Evolutionary conservation across 2,329 filamentous ascomycete species (phyloP), one percentile per base, ranked within the genome.

Genomic region (Xylariaceae sp.): DNA sequence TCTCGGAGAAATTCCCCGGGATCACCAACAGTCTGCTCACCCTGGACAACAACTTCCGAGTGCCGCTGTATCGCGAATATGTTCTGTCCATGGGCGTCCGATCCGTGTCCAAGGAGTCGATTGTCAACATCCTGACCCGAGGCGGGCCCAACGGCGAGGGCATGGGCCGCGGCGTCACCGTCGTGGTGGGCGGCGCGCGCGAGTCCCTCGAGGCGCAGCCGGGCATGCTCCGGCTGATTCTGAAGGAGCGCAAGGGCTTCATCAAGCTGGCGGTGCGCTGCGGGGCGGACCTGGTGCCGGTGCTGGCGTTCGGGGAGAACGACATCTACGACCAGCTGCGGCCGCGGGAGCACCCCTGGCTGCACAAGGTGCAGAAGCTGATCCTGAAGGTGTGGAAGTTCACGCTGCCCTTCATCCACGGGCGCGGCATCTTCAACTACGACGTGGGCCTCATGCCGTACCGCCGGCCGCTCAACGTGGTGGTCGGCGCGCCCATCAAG

Each of bases 381-480:
- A 66, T 93, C 36, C 90, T 96, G 61, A 83, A 82, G 47, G 67
- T 83, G 5, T 78, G 93, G 68, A 93, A 93, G 32, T 98, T 95
- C 51, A 96, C 92, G 0, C 71, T 96, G 9, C 89, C 92, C 1
- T 72, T 94, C 18, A 83, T 95, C 50, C 88, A 94, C 57, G 90
- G 89, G 3, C 67, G 89, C 17, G 90, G 90, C 10, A 80, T 96
- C 25, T 94, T 96, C 64, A 98, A 98, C 59, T 96, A 98, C 55
- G 92, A 98, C 57, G 86, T 95, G 11, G 92, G 92, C 4, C 65
- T 96, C 50, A 88, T 96, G 85, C 92, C 92, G 0, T 96, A 95
- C 58, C 78, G 92, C 10, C 71, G 80, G 32, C 81, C 87, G 9
- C 67, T 98, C 38, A 92, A 96, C 53, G 77, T 95, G 30, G 89